Evolutionary conservation across 495 filamentous ascomycete genomes (phyloP).

Genomic region (Neurospora africana): DNA sequence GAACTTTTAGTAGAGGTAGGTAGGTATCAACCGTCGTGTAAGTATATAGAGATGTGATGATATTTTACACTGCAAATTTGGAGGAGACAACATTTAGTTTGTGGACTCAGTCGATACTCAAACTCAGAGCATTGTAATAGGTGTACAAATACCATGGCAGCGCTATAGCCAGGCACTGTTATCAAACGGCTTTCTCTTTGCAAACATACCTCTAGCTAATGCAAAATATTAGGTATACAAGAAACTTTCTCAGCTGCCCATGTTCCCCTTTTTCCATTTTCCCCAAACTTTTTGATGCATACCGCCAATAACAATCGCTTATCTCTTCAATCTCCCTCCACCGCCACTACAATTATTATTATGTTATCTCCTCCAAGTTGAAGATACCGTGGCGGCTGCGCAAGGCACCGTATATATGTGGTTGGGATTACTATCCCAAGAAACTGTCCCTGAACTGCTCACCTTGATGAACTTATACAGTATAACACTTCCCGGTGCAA

Average conservation of each 20-base stretch:
- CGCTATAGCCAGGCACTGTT: not conserved
- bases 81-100: not conserved
- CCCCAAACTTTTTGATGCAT: not conserved
- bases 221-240: not conserved
- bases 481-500: conserved; percentile 42
- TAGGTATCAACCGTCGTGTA: too few species aligned
- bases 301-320: not conserved
- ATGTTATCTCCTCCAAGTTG: conserved; percentile 6
- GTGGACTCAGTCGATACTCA: not conserved
- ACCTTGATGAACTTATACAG: conserved; percentile 63
- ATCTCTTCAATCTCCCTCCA: not conserved
- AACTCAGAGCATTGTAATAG: not conserved
- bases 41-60: too few species aligned
- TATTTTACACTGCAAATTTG: not conserved
- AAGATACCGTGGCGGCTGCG: conserved; percentile 8
- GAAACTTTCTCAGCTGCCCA: not conserved
- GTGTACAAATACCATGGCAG: not conserved
- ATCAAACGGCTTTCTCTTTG: not conserved
- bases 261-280: not conserved
- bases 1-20: too few species aligned
- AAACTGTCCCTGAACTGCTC: conserved; percentile 41
- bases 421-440: conserved; percentile 58
- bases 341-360: not conserved
- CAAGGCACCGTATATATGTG: conserved; percentile 45
- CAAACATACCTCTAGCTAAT: not conserved